Conservation (phyloP, 106 monocot species). For the Xerophyta viscosa region DNA sequence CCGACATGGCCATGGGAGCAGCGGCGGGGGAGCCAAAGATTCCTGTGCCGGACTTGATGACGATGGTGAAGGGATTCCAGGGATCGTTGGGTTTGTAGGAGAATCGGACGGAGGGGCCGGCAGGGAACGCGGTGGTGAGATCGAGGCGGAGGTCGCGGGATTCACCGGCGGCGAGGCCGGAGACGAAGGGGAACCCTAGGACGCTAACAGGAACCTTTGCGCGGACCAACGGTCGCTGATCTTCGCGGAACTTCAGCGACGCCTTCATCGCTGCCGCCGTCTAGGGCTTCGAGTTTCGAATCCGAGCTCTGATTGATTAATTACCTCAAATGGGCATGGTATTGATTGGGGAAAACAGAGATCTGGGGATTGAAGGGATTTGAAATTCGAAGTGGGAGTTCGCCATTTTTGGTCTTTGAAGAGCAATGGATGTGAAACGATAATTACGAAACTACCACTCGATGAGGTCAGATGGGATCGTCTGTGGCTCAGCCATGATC, state of each 20-base stretch:
- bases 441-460: no score
- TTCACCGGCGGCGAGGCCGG: slow-evolving; percentile 54
- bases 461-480: no score
- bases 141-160: slow-evolving; percentile 68
- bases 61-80: slow-evolving; percentile 46
- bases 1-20: slow-evolving; percentile 66
- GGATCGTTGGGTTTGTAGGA: slow-evolving; percentile 84
- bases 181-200: slow-evolving; percentile 74
- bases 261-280: slow-evolving; percentile 62
- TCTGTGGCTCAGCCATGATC: no score
- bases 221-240: slow-evolving; percentile 40
- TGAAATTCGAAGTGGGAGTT: no score
- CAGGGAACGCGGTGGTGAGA: slow-evolving; percentile 70
- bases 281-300: not conserved
- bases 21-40: slow-evolving; percentile 51
- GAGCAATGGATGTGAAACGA: no score
- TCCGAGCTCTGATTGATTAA: not conserved
- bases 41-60: slow-evolving; percentile 71
- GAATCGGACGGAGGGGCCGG: slow-evolving; percentile 59
- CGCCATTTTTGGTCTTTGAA: no score
- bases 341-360: not conserved
- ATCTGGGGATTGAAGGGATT: no score
- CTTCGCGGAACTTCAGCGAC: slow-evolving; percentile 77
- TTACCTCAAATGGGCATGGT: not conserved
- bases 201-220: slow-evolving; percentile 77